A percentile compares a stretch with the other conserved stretches of the same genome.
phyloP scores from a whole-genome alignment of 2,329 filamentous ascomycete species.

The Talaromyces amestolkiae region DNA sequence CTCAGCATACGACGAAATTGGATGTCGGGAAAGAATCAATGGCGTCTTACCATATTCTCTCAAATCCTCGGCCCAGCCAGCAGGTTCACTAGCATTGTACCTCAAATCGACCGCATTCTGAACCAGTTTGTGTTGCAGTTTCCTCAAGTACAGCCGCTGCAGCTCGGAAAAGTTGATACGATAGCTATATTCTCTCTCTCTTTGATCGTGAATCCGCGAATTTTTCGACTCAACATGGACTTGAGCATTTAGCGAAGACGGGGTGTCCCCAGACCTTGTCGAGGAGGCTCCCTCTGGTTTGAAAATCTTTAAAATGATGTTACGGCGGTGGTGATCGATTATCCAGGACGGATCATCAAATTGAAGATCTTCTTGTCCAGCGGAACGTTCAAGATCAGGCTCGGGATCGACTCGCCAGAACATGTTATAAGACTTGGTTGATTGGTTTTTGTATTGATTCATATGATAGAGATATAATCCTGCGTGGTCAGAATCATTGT shows the following conservation, averaged over 20 bases:
- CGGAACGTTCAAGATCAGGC: not conserved
- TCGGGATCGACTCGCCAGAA: not conserved
- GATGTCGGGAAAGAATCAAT: not conserved
- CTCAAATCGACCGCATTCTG: not conserved
- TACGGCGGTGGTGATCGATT: not conserved
- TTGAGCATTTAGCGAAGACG: not conserved
- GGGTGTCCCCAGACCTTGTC: not conserved
- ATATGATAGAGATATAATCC: not conserved
- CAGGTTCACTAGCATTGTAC: not conserved
- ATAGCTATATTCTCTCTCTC: not conserved
- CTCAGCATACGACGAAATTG: not conserved
- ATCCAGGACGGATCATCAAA: not conserved
- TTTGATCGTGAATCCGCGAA: not conserved
- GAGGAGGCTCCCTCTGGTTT: not conserved
- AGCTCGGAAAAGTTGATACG: not conserved
- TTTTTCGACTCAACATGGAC: not conserved
- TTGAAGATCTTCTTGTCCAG: not conserved
- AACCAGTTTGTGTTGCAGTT: not conserved
- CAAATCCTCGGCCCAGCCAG: not conserved
- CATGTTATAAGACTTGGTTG: not conserved
- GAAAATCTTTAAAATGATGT: not conserved
- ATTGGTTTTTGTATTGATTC: not conserved
- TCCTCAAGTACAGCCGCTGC: not conserved
- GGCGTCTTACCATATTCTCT: not conserved
- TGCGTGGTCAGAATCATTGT: not conserved